phyloP scores from a whole-genome alignment of 169 alveolate species.

The Theileria parva region DNA sequence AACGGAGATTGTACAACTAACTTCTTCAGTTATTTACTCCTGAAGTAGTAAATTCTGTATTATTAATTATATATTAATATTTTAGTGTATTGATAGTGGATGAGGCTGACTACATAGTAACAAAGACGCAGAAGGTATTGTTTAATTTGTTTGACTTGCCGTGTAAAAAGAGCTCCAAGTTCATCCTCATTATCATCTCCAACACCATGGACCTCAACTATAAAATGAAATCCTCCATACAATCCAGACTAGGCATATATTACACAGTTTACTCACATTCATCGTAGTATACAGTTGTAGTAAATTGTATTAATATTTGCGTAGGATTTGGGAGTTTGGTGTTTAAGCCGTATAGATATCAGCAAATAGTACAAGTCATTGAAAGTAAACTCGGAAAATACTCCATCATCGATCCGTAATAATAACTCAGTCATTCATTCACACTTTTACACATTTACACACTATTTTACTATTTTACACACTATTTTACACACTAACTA shows the following conservation, averaged over 20 bases:
- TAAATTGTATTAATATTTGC: not conserved
- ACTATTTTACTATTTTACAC: no score
- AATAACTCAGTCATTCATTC: no score
- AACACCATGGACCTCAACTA: conserved; percentile 86
- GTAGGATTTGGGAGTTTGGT: conserved; percentile 78
- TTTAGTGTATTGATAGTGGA: conserved; percentile 68
- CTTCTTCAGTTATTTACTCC: no score
- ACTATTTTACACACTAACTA: not conserved
- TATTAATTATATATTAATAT: no score
- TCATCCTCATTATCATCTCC: conserved; percentile 79
- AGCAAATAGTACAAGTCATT: conserved; percentile 75
- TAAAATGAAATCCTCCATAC: conserved; percentile 75
- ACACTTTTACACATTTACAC: not conserved
- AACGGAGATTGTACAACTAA: no score
- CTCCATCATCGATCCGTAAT: conserved; percentile 29
- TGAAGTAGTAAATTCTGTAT: no score
- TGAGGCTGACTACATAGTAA: conserved; percentile 77
- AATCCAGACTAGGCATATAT: conserved; percentile 64
- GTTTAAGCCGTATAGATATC: conserved; percentile 80
- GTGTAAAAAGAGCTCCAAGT: conserved; percentile 70
- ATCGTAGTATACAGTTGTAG: no score
- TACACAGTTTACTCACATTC: not conserved
- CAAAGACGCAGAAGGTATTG: conserved; percentile 78
- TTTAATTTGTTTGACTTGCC: conserved; percentile 88
- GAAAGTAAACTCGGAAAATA: conserved; percentile 44